phyloP scores from a whole-genome alignment of 148 eudicot species.

The Salicornia ramosissima region DNA sequence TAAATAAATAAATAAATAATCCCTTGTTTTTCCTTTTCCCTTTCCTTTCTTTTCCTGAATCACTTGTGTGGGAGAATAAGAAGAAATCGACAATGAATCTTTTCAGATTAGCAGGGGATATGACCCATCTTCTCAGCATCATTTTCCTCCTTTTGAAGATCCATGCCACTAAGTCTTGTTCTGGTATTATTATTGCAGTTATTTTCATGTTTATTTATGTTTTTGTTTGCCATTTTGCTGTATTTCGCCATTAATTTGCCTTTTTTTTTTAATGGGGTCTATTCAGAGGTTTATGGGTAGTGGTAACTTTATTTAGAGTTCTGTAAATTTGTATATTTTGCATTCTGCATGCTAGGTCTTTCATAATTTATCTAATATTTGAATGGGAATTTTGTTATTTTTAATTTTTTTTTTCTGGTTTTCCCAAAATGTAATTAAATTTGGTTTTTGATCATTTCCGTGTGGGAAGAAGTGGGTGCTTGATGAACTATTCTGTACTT shows the following conservation, averaged over 20 bases:
- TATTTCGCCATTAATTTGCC: neutral
- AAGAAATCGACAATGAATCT: slow-evolving; percentile 31
- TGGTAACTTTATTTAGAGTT: no score
- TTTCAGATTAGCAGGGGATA: slow-evolving; percentile 53
- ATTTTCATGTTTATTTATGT: neutral
- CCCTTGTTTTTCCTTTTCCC: no score
- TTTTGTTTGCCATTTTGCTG: neutral
- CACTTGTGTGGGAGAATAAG: neutral
- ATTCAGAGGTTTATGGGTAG: no score
- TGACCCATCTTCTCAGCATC: slow-evolving; percentile 56
- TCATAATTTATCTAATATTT: neutral
- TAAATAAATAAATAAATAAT: no score
- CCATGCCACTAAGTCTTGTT: slow-evolving; percentile 47
- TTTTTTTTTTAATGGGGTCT: neutral
- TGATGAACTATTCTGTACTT: neutral
- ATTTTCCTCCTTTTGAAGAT: slow-evolving; percentile 48
- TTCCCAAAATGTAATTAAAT: neutral
- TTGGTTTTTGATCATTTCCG: neutral
- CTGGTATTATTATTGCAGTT: slow-evolving; percentile 28
- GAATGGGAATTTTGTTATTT: neutral
- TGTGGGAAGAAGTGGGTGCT: neutral
- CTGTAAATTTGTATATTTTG: neutral
- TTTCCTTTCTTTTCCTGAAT: no score
- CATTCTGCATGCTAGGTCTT: neutral
- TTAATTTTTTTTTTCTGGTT: neutral